Evolutionary conservation across 2,329 filamentous ascomycete genomes (phyloP), one percentile per base, ranked within the genome.

Genomic region (Aspergillus tanneri): DNA sequence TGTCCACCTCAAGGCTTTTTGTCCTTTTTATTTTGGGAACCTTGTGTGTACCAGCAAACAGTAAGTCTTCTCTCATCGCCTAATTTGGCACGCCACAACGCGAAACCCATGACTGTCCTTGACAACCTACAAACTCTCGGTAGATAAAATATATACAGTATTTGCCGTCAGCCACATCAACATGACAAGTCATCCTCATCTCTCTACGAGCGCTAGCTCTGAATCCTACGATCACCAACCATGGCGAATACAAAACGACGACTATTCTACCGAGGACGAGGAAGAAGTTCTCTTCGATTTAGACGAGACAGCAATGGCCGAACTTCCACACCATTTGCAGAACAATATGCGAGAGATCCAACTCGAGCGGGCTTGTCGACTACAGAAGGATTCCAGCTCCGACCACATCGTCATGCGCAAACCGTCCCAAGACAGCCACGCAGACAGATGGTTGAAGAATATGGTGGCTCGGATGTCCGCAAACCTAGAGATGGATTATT

Each of bases 271-370:
- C 27, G 48, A 52, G 14, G 52, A 60, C 27, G 64, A 63, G 51
- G 59, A 61, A 41, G 63, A 67, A 40, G 61, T 66, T 3, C 38
- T 65, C 19, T 60, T 53, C 37, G 50, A 57, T 3, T 54, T 66
- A 3, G 60, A 67, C 42, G 55, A 58, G 50, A 41, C 41, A n/a
- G 61, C 63, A 14, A 49, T 66, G 39, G 48, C 55, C 11, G 37
- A 54, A 22, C 57, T 67, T n/a, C 61, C 62, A 14, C 36, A 35
- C 14, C 56, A 47, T 16, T 59, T 66, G 7, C 62, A 62, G 28
- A 36, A 50, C 12, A 60, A 53, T 39, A 62, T 65, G 58, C 57
- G 56, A 9, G 49, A 61, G 34, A 47, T 67, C n/a, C 62, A 65
- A 10, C 24, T 49, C 7, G 62, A 66, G 48, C 54, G 61, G 14